Percentiles rank a stretch among this genome's conserved stretches.
These are phyloP conservation scores for Mycena metata DNA, from an alignment of 768 basidiomycete species.

Conservation along the genomic window DNA sequence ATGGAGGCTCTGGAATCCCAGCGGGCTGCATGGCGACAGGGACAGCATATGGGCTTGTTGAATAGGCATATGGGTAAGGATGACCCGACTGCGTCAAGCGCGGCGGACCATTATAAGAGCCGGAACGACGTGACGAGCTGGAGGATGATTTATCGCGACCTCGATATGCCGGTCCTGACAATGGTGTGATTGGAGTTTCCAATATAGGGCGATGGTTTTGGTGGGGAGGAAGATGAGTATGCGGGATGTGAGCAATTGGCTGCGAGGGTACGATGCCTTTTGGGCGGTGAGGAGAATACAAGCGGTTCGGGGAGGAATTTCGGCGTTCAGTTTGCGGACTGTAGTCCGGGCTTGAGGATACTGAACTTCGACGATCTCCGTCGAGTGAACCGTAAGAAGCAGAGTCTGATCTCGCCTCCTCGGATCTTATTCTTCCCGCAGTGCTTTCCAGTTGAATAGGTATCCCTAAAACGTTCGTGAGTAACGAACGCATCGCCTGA, in stretches of 20 bases:
- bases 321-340: not conserved
- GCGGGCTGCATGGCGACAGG: not conserved
- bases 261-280: not conserved
- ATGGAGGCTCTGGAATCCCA: constrained; percentile 3
- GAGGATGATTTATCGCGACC: no score
- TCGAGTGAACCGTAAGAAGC: constrained; percentile 18
- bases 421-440: not conserved
- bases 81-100: no score
- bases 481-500: no score
- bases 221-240: not conserved
- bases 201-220: no score
- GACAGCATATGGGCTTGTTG: no score
- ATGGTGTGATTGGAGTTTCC: not conserved
- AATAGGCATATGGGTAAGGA: not conserved
- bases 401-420: constrained; percentile 17
- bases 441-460: no score
- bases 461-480: not conserved
- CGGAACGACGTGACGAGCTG: no score
- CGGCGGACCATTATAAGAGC: no score
- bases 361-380: not conserved
- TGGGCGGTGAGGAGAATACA: not conserved
- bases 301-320: not conserved
- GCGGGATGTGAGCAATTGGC: not conserved
- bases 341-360: not conserved
- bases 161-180: not conserved